These are phyloP conservation scores for Hypoxylon sp. DNA, from an alignment of 2,329 filamentous ascomycete species.

Conservation along the genomic window DNA sequence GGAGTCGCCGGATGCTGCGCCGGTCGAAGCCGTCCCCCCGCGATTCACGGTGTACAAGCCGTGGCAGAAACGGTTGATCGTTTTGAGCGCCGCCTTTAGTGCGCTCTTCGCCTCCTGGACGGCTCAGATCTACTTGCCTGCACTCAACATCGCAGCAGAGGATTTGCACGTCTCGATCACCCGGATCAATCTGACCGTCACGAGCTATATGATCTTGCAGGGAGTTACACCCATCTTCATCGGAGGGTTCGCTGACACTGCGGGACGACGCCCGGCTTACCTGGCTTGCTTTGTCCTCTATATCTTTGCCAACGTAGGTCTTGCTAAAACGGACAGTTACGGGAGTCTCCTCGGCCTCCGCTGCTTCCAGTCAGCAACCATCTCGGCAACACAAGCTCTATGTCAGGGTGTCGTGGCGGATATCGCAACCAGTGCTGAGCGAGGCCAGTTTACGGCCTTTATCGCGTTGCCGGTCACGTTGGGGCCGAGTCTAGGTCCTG, in stretches of 20 bases:
- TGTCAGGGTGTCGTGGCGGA: conserved; percentile 67
- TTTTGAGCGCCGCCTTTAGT: conserved; percentile 48
- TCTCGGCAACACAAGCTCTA: conserved; percentile 68
- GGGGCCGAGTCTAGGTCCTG: conserved; percentile 58
- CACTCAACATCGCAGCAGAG: conserved; percentile 46
- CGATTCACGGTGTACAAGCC: conserved; percentile 43
- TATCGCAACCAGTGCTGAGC: conserved; percentile 67
- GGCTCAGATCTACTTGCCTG: conserved; percentile 50
- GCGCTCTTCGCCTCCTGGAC: conserved; percentile 49
- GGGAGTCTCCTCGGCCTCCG: conserved; percentile 62
- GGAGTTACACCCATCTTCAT: conserved; percentile 65
- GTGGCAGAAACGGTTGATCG: conserved; percentile 47
- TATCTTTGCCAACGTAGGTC: conserved; percentile 59
- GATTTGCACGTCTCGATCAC: conserved; percentile 45
- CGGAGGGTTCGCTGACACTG: conserved; percentile 62
- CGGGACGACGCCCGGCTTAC: conserved; percentile 62
- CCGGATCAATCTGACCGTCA: conserved; percentile 55
- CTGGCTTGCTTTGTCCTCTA: conserved; percentile 62
- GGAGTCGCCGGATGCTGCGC: conserved; percentile 30
- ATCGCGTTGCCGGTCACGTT: conserved; percentile 60
- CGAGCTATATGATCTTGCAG: conserved; percentile 64
- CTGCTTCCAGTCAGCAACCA: conserved; percentile 64
- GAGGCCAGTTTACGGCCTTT: conserved; percentile 67
- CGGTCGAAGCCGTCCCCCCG: conserved; percentile 29
- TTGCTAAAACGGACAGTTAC: conserved; percentile 59